These are phyloP conservation scores for Globisporangium echinulatum DNA, from an alignment of 352 stramenopile species.

Conservation along the genomic window DNA sequence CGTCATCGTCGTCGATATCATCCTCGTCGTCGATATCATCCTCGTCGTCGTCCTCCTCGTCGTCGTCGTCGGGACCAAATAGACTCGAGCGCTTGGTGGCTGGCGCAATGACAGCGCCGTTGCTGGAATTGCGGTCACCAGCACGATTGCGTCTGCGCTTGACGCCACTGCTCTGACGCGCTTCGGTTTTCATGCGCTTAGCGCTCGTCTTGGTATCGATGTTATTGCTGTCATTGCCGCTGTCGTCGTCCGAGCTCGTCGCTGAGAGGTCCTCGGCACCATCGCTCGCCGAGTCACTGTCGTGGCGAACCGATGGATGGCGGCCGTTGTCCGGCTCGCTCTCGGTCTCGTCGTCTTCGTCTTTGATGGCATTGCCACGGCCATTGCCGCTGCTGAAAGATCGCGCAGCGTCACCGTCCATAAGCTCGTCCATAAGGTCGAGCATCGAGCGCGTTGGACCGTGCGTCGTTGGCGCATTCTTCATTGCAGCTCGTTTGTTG, in stretches of 20 bases:
- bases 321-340: constrained; percentile 11
- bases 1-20: constrained; percentile 9
- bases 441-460: not conserved
- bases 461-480: too few species aligned
- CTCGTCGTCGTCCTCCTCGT: constrained; percentile 7
- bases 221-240: constrained; percentile 9
- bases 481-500: not conserved
- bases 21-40: constrained; percentile 1
- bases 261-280: constrained; percentile 6
- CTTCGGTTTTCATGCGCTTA: not conserved
- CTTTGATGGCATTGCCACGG: not conserved
- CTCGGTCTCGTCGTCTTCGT: constrained; percentile 21
- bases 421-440: constrained; percentile 11
- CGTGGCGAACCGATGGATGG: not conserved
- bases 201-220: not conserved
- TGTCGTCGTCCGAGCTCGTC: constrained; percentile 6
- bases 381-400: not conserved
- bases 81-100: not conserved
- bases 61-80: not conserved
- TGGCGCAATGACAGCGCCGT: too few species aligned
- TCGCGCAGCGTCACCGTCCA: not conserved
- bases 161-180: too few species aligned
- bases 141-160: too few species aligned
- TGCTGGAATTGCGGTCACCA: too few species aligned
- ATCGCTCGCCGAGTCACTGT: constrained; percentile 17